A percentile compares a stretch with the other conserved stretches of the same genome.
Conservation (phyloP, 495 filamentous ascomycete species). For the Tuber melanosporum region DNA sequence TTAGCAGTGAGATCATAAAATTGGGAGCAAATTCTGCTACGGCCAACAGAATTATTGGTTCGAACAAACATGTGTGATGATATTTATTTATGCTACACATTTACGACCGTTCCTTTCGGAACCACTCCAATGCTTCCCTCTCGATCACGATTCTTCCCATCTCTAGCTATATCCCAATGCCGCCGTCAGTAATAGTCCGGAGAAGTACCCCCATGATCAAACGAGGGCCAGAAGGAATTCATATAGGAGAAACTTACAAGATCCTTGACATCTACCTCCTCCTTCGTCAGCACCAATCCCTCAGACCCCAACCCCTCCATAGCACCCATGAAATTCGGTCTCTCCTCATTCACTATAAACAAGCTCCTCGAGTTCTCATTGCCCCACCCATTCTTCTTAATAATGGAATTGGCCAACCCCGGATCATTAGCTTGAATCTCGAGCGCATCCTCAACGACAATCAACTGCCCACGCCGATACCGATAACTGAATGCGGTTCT, state of each 20-base stretch:
- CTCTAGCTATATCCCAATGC: constrained; percentile 50
- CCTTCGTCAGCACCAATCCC: constrained; percentile 59
- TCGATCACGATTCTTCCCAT: constrained; percentile 80
- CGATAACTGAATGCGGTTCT: constrained; percentile 88
- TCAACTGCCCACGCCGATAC: constrained; percentile 74
- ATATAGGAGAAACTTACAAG: constrained; percentile 44
- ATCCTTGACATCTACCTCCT: constrained; percentile 90
- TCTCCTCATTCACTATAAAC: constrained; percentile 59
- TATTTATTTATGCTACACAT: neutral
- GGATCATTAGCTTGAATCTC: constrained; percentile 54
- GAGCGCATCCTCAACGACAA: constrained; percentile 69
- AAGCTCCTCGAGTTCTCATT: constrained; percentile 63
- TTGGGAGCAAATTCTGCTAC: neutral
- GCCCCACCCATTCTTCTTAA: constrained; percentile 67
- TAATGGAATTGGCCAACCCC: constrained; percentile 57
- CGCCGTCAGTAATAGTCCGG: constrained; percentile 11
- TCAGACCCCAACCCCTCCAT: constrained; percentile 53
- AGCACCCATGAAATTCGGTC: constrained; percentile 53
- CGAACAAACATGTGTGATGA: neutral
- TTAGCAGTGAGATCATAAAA: neutral
- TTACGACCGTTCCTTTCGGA: constrained; percentile 51
- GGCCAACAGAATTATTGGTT: neutral
- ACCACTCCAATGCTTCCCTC: constrained; percentile 65
- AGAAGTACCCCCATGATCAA: neutral
- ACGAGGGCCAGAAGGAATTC: neutral